Evolutionary conservation across 495 filamentous ascomycete species (phyloP).

Genomic region (Aeminium ludgeri): DNA sequence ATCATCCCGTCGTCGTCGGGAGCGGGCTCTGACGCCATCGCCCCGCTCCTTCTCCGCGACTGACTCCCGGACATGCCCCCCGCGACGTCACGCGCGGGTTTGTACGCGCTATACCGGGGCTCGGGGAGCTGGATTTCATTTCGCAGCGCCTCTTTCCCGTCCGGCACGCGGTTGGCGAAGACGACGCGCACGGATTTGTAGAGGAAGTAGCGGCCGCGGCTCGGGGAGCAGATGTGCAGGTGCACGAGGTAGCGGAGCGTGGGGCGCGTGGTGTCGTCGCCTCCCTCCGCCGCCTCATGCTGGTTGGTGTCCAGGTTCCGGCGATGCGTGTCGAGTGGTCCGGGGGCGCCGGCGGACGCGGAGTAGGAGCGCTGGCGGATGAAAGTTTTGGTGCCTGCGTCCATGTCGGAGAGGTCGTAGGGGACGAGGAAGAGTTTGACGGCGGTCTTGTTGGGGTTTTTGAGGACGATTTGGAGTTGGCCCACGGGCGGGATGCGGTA

Average conservation of each 20-base stretch:
- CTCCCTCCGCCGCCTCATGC: conserved; percentile 25
- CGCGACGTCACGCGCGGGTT: conserved; percentile 37
- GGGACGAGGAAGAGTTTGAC: conserved; percentile 91
- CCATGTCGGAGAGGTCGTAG: conserved; percentile 93
- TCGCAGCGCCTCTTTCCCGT: conserved; percentile 82
- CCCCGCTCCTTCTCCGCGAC: conserved; percentile 7
- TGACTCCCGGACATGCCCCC: conserved; percentile 6
- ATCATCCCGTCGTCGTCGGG: too few relatives aligned
- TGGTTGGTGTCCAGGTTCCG: conserved; percentile 30
- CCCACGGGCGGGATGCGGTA: conserved; percentile 93
- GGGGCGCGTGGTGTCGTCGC: conserved; percentile 48
- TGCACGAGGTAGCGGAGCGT: conserved; percentile 84
- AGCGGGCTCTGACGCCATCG: not conserved
- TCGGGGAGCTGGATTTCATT: conserved; percentile 86
- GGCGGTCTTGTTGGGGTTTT: conserved; percentile 90
- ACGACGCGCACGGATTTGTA: conserved; percentile 89
- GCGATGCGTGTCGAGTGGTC: conserved; percentile 33
- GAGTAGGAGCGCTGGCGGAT: conserved; percentile 91
- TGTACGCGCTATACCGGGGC: conserved; percentile 74
- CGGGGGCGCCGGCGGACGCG: conserved; percentile 67
- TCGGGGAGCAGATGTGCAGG: conserved; percentile 80
- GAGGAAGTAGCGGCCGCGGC: conserved; percentile 69
- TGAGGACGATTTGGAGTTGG: conserved; percentile 92
- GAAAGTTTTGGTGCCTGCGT: conserved; percentile 87
- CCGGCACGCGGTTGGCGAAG: conserved; percentile 92